Evolutionary conservation across 83 land plant species (phyloP).

Genomic region (Thuja plicata): DNA sequence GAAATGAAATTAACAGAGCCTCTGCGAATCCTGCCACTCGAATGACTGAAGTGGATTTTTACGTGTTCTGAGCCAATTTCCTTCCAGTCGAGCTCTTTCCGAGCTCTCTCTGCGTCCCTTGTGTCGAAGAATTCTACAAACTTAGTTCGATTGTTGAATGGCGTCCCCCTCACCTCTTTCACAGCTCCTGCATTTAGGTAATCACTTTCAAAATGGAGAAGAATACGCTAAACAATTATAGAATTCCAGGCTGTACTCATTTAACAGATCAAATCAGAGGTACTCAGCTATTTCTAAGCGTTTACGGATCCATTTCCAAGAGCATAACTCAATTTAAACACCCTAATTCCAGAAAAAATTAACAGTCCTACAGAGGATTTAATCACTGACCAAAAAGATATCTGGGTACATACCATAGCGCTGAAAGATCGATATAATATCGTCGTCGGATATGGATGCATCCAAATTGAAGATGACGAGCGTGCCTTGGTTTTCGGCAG

Average conservation of each 20-base stretch:
- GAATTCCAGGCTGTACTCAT: no score
- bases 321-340: background rate
- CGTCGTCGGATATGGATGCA: constrained; percentile 13
- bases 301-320: no score
- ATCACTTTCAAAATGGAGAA: background rate
- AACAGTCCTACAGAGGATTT: background rate
- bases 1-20: background rate
- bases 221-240: background rate
- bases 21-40: background rate
- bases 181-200: constrained; percentile 28
- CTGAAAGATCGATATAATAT: constrained; percentile 25
- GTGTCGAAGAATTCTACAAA: constrained; percentile 56
- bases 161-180: constrained; percentile 43
- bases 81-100: constrained; percentile 26
- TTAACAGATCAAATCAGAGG: no score
- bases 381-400: background rate
- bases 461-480: constrained; percentile 33
- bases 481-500: constrained; percentile 25
- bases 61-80: constrained; percentile 21
- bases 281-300: no score
- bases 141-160: constrained; percentile 32
- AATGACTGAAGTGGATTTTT: constrained; percentile 29
- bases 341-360: background rate
- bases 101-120: constrained; percentile 37
- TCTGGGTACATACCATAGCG: constrained; percentile 24